These are phyloP conservation scores for Cyberlindnera xylosilytica DNA, from an alignment of 805 yeast genomes.

Conservation along the genomic window DNA sequence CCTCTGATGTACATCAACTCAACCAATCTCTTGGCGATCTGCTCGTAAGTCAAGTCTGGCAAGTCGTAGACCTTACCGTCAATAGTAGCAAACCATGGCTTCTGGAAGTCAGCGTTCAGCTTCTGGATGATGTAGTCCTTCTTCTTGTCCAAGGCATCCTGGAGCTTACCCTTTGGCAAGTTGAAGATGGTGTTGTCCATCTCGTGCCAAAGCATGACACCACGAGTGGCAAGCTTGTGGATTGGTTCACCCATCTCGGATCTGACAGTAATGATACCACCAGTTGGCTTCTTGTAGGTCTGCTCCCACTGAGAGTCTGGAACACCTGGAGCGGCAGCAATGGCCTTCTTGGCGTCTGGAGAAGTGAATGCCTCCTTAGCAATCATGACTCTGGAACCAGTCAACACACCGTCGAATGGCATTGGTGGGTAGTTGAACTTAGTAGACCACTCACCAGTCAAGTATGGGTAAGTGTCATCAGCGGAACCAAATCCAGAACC, in stretches of 20 bases:
- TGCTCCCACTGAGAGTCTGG: conserved; percentile 87
- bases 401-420: conserved; percentile 98
- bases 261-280: conserved; percentile 93
- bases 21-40: conserved; percentile 82
- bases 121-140: conserved; percentile 80
- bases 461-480: conserved; percentile 95
- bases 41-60: conserved; percentile 93
- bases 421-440: conserved; percentile 88
- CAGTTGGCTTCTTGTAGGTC: conserved; percentile 92
- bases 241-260: conserved; percentile 99
- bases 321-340: conserved; percentile 89
- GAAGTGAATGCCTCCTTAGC: conserved; percentile 96
- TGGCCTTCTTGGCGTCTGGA: conserved; percentile 88
- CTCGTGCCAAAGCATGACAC: conserved; percentile 96
- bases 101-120: conserved; percentile 92
- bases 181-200: conserved; percentile 90
- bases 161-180: conserved; percentile 83
- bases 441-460: conserved; percentile 96
- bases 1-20: conserved; percentile 84
- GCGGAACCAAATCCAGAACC: conserved; percentile 99
- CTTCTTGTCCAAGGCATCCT: conserved; percentile 78
- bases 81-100: conserved; percentile 91
- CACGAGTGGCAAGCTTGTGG: conserved; percentile 97
- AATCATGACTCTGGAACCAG: conserved; percentile 96
- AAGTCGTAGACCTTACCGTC: conserved; percentile 80